Evolutionary conservation across 441 rosid species (phyloP), one percentile per base, ranked within the genome.

Genomic region (Populus hybrid): DNA sequence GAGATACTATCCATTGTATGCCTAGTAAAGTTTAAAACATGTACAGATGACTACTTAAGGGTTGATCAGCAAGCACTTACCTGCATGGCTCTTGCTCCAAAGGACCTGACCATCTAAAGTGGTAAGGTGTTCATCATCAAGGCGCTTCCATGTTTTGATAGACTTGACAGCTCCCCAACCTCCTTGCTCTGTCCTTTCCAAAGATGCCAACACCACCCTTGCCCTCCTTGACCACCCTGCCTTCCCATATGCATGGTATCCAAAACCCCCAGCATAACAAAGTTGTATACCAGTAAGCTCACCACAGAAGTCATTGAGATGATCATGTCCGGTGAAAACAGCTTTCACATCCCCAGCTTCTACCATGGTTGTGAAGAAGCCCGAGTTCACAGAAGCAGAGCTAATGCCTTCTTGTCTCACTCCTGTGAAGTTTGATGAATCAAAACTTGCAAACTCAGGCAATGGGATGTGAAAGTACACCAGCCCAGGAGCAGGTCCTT

Each of bases 161-260:
- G 91, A 83, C 87, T 91, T 89, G 32, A 90, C 95, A 28, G 73
- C 80, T 30, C 89, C 97, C 98, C 98, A 93, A 10, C 77, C 78
- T 76, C 88, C 91, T 74, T 72, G 68, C 74, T 71, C 80, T 21
- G 81, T 82, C 83, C 88, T 90, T 84, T 88, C 94, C 87, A 94
- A 80, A 67, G 91, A 85, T 63, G 88, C 94, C 23, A 84, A 80
- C 73, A 94, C 90, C 2, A 92, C 84, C 78, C 98, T 86, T 0
- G 88, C 90, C 77, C 98, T 88, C 86, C 97, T 88, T 10, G 88
- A 77, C 95, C 95, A 92, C 6, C 95, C 95, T 61, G 89, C 92
- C 84, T 87, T 87, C 72, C 95, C 97, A 75, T 94, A 94, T 20
- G 94, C 97, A 87, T 90, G 95, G 85, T 91, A 92, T 82, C 97